Base-by-base conservation (phyloP, 306 rosid genomes). In the Vigna unguiculata region DNA sequence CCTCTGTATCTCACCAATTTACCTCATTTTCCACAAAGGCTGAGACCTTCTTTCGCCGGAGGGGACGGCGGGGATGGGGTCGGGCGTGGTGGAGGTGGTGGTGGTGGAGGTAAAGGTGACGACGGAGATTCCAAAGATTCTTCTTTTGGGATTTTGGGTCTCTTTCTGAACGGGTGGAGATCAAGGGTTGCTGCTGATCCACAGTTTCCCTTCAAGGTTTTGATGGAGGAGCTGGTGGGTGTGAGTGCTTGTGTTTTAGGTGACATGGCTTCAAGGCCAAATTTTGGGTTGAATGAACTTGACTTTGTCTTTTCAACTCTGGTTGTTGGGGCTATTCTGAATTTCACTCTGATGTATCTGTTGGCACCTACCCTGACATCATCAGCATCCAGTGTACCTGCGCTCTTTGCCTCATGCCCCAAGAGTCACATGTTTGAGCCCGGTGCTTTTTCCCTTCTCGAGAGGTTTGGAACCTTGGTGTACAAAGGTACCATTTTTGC, bases 101-200 rank as follows among this genome's bases (percentile, higher is more conserved):
- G 78, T 0, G 69, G 74, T 0, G 64, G 54, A 0, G 72, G 84
- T 0, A 77, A 20, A 15, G 74, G 70, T 22, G 61, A 46, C 5
- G 83, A 63, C 34, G 87, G 70, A 13, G 3, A 69, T 48, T 19
- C 70, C 69, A 22, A 80, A 24, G 64, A 84, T 10, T 78, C 94
- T 6, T 77, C 89, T 34, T 70, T 89, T 6, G 98, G 99, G 14
- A 30, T 87, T 72, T 24, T 96, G 38, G 91, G 90, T 46, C 59
- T 92, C 14, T 83, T 96, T 20, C 84, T 96, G 9, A 80, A 54
- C 6, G 99, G 99, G 4, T 96, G 98, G 99, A 88, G 96, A 89
- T 91, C 98, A 5, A 72, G 99, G 80, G 99, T 92, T 60, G 89
- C 93, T 5, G 99, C 99, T 14, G 99, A 96, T 92, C 99, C 99